phyloP scores from a whole-genome alignment of 2,329 filamentous ascomycete species.

The Westerdykella sp. region DNA sequence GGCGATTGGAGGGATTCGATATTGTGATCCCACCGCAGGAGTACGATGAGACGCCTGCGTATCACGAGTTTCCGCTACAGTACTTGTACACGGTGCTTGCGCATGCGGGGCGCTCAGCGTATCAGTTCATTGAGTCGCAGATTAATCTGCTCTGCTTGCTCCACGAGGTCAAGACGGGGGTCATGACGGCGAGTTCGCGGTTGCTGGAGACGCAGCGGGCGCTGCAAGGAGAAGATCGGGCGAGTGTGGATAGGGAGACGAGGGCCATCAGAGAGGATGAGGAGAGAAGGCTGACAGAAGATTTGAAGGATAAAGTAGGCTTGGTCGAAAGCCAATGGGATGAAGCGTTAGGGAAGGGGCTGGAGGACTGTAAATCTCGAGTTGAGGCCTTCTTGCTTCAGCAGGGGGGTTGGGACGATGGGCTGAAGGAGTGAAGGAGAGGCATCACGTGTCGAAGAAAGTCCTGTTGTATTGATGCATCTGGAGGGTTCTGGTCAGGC shows the following conservation, averaged over 20 bases:
- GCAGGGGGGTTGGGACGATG: conserved; percentile 83
- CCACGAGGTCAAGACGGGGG: conserved; percentile 80
- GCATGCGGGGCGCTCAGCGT: conserved; percentile 86
- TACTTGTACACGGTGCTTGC: conserved; percentile 81
- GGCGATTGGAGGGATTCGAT: conserved; percentile 53
- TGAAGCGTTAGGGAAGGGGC: conserved; percentile 72
- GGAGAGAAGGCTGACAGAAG: conserved; percentile 66
- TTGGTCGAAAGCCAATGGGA: conserved; percentile 89
- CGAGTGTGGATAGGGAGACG: conserved; percentile 44
- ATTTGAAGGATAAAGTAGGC: conserved; percentile 88
- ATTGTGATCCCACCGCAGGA: conserved; percentile 74
- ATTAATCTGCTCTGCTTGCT: conserved; percentile 83
- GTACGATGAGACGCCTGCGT: conserved; percentile 78
- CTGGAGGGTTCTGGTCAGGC: background rate
- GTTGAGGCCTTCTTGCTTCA: conserved; percentile 67
- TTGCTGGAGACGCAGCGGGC: conserved; percentile 60
- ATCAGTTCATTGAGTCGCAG: conserved; percentile 95
- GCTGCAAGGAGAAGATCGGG: conserved; percentile 34
- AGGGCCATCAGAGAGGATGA: conserved; percentile 58
- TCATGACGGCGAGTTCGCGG: conserved; percentile 62
- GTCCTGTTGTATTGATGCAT: conserved; percentile 2
- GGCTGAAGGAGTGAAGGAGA: conserved; percentile 34
- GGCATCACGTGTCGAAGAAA: background rate
- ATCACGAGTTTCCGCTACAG: conserved; percentile 74
- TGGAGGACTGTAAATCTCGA: conserved; percentile 66